Base-by-base conservation (phyloP, 1,284 basidiomycete genomes). In the Apiotrichum siamense region DNA sequence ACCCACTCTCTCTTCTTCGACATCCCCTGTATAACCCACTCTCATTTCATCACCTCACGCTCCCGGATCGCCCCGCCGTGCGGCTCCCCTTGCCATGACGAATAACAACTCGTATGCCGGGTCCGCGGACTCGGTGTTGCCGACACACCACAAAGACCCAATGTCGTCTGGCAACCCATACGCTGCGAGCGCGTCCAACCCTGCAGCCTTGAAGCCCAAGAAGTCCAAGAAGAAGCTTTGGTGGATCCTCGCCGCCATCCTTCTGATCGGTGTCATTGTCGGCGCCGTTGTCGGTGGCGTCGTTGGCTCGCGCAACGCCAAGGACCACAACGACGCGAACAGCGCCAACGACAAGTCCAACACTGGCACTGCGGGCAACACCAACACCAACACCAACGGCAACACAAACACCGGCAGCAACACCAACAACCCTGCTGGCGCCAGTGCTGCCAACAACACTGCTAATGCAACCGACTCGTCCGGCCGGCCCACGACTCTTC, bases 201-300 rank as follows among this genome's bases (percentile, higher is more conserved):
- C 57, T 11, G 52, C 57, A 23, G 57, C 52, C 9, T 57, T 55
- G 40, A 45, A 53, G 24, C 37, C 51, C n/a, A 47, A 52, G 54
- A 69, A 69, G 60, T 69, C 66, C 52, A 65, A 65, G 38, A 71
- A 69, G 63, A 70, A 70, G 61, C 62, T 70, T 25, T 72, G 69
- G 66, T 68, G 61, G 37, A 41, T 54, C 35, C 42, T 73, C 49
- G 71, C 64, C 54, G 45, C 63, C 24, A 45, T 76, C 37, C 46
- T 86, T 49, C 67, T 80, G 43, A 71, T 88, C 57, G 63, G 83
- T 51, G 78, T 88, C 61, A 83, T 90, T 62, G 71, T 83, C 56
- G 88, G 83, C 65, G 81, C 90, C 29, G 64, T 92, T 32, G 33
- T 90, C 62, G 71, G 83, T 55, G 88, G 83, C 65, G 81, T 90